These are phyloP conservation scores for Ophiosphaerella narmari DNA, from an alignment of 2,329 filamentous ascomycete genomes.

Conservation along the genomic window DNA sequence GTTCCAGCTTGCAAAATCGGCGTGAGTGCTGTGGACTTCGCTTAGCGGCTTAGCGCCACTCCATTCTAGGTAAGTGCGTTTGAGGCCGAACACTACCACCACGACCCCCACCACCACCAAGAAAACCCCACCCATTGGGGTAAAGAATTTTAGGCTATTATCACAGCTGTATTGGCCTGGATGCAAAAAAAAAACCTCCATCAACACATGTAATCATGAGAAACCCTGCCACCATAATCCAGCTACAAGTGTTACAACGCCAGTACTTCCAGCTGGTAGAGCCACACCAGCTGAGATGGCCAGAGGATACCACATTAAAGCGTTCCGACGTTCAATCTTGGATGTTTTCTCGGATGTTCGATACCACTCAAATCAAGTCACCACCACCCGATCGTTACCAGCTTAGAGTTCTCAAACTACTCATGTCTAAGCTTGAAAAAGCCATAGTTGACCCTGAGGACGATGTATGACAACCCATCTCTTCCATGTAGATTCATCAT, in stretches of 20 bases:
- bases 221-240: constrained; percentile 9
- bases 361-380: constrained; percentile 58
- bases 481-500: constrained; percentile 10
- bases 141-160: background rate
- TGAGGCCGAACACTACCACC: constrained; percentile 4
- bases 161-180: no score
- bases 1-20: constrained; percentile 15
- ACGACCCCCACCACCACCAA: background rate
- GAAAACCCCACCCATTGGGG: background rate
- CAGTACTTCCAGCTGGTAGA: constrained; percentile 83
- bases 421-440: constrained; percentile 71
- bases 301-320: constrained; percentile 62
- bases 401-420: constrained; percentile 71
- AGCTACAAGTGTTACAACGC: constrained; percentile 59
- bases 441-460: constrained; percentile 81
- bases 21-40: background rate
- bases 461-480: constrained; percentile 69
- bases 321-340: constrained; percentile 66
- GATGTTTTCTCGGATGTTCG: constrained; percentile 71
- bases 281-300: constrained; percentile 64
- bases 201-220: constrained; percentile 13
- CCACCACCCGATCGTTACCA: constrained; percentile 72
- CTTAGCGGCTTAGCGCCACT: constrained; percentile 13
- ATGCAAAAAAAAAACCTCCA: background rate
- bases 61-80: constrained; percentile 26